phyloP scores from a whole-genome alignment of 805 yeast species.

The Cyberlindnera sargentensis region DNA sequence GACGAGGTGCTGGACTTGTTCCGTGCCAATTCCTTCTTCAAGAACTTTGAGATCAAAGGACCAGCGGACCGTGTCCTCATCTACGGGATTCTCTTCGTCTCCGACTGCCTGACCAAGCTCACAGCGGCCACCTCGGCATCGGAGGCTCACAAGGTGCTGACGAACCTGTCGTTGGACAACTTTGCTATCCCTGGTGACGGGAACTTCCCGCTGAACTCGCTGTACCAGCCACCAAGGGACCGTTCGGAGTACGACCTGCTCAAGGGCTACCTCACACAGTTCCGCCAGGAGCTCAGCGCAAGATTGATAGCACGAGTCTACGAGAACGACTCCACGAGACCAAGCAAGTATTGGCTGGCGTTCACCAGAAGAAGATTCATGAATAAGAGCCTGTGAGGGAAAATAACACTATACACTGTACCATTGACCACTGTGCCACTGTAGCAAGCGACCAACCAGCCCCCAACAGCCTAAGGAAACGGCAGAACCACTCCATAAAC shows the following conservation, averaged over 20 bases:
- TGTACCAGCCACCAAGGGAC: slow-evolving; percentile 66
- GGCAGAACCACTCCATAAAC: too few relatives aligned
- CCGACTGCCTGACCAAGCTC: slow-evolving; percentile 73
- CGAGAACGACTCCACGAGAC: slow-evolving; percentile 47
- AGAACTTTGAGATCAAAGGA: slow-evolving; percentile 94
- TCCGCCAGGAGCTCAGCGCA: slow-evolving; percentile 87
- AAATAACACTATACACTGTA: too few relatives aligned
- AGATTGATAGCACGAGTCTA: slow-evolving; percentile 73
- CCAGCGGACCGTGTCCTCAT: slow-evolving; percentile 89
- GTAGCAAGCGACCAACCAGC: too few relatives aligned
- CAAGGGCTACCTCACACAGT: slow-evolving; percentile 78
- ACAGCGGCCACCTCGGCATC: slow-evolving; percentile 38
- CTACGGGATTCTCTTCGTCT: slow-evolving; percentile 85
- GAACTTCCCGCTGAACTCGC: slow-evolving; percentile 83
- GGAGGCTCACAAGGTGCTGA: slow-evolving; percentile 64
- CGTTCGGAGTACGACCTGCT: slow-evolving; percentile 73
- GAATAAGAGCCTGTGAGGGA: slow-evolving; percentile 63
- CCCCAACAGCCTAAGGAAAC: too few relatives aligned
- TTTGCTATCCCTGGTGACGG: slow-evolving; percentile 94
- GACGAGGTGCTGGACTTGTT: slow-evolving; percentile 90
- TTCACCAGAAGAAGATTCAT: slow-evolving; percentile 91
- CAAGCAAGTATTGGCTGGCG: slow-evolving; percentile 93
- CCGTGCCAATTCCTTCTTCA: slow-evolving; percentile 93
- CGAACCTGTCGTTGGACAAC: slow-evolving; percentile 79
- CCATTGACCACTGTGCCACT: too few relatives aligned